Evolutionary conservation across 2,329 filamentous ascomycete species (phyloP).

Genomic region (Colletotrichum gigasporum): DNA sequence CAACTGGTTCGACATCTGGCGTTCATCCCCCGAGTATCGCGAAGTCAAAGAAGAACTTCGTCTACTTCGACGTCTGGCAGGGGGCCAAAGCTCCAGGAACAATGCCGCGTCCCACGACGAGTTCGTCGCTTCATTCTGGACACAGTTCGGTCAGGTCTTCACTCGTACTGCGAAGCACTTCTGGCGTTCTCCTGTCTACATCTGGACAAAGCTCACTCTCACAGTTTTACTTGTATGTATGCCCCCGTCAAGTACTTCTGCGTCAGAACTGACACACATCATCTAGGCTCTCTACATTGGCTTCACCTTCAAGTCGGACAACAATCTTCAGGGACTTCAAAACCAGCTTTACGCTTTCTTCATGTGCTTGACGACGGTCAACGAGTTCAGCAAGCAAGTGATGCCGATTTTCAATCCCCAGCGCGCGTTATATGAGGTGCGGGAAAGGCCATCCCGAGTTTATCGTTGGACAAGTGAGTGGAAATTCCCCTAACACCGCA

Average conservation of each 20-base stretch:
- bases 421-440: conserved; percentile 72
- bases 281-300: conserved; percentile 68
- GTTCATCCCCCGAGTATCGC: conserved; percentile 40
- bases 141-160: conserved; percentile 69
- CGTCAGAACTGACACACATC: conserved; percentile 41
- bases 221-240: conserved; percentile 46
- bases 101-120: conserved; percentile 52
- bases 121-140: conserved; percentile 74
- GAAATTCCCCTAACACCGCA: too few species aligned
- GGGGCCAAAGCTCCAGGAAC: conserved; percentile 36
- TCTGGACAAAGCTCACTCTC: conserved; percentile 72
- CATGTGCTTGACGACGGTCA: conserved; percentile 75
- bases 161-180: conserved; percentile 75
- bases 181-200: conserved; percentile 77
- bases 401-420: conserved; percentile 78
- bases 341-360: conserved; percentile 76
- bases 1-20: conserved; percentile 49
- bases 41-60: conserved; percentile 39
- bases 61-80: conserved; percentile 45
- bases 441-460: conserved; percentile 72
- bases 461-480: conserved; percentile 49
- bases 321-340: conserved; percentile 70
- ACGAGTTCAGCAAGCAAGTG: conserved; percentile 68
- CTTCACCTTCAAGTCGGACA: conserved; percentile 68
- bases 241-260: background rate